Percentiles rank a stretch among this genome's conserved stretches.
Evolutionary conservation across 768 basidiomycete genomes (phyloP).

Genomic region (Neoboletus subvelutipes): DNA sequence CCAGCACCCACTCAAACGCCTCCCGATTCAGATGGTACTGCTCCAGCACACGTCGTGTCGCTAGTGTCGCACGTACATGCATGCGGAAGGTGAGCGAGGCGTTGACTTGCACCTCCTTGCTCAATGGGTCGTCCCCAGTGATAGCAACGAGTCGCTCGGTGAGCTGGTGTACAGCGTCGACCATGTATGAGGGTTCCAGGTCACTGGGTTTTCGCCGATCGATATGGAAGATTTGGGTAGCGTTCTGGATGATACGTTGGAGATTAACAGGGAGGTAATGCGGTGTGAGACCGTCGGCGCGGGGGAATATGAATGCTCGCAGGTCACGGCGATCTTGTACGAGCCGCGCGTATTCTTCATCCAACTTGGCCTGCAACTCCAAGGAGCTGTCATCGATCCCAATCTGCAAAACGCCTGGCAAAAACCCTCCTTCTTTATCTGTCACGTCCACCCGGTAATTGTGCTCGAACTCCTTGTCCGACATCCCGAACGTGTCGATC

Average conservation of each 20-base stretch:
- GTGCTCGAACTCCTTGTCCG: constrained; percentile 81
- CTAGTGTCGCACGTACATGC: constrained; percentile 88
- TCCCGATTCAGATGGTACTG: constrained; percentile 84
- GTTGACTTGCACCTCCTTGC: constrained; percentile 78
- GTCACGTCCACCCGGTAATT: constrained; percentile 95
- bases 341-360: constrained; percentile 70
- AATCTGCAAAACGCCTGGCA: constrained; percentile 76
- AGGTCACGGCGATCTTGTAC: constrained; percentile 73
- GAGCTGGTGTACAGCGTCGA: constrained; percentile 76
- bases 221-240: constrained; percentile 95
- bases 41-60: constrained; percentile 84
- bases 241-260: constrained; percentile 92
- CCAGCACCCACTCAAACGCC: constrained; percentile 96
- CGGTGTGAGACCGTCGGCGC: constrained; percentile 63
- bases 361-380: constrained; percentile 80
- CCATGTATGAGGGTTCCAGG: constrained; percentile 83
- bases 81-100: constrained; percentile 92
- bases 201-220: constrained; percentile 92
- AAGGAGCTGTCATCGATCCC: constrained; percentile 84
- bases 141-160: constrained; percentile 78
- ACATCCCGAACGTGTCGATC: constrained; percentile 85
- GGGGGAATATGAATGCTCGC: constrained; percentile 82
- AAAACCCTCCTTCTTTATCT: constrained; percentile 76
- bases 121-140: constrained; percentile 79
- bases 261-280: constrained; percentile 96